A percentile compares a stretch with the other conserved stretches of the same genome.
phyloP scores from a whole-genome alignment of 495 filamentous ascomycete genomes.

The Alectoria sarmentosa region DNA sequence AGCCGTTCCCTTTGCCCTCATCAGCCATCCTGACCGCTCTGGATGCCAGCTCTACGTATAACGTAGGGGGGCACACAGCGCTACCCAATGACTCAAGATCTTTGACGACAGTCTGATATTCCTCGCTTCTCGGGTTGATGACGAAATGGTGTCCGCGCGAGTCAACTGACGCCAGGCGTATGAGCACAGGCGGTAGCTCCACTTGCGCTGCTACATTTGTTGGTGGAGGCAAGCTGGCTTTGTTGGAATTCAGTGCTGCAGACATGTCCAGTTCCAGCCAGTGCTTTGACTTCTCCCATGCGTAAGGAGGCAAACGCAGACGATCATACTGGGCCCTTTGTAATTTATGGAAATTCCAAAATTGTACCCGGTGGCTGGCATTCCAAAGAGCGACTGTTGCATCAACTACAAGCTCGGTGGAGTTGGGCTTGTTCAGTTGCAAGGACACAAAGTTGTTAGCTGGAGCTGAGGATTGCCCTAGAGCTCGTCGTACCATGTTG shows the following conservation, averaged over 20 bases:
- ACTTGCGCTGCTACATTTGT: neutral
- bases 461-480: constrained; percentile 15
- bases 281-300: constrained; percentile 32
- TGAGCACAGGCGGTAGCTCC: constrained; percentile 1
- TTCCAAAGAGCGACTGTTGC: constrained; percentile 32
- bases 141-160: constrained; percentile 16
- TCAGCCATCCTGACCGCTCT: constrained; percentile 6
- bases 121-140: constrained; percentile 17
- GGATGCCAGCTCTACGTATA: constrained; percentile 18
- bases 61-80: constrained; percentile 9
- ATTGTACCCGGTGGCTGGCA: constrained; percentile 25
- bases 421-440: constrained; percentile 15
- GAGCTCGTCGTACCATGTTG: constrained; percentile 29
- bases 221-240: neutral
- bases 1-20: neutral
- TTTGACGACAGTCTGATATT: constrained; percentile 15
- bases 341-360: constrained; percentile 31
- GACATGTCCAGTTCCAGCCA: constrained; percentile 29
- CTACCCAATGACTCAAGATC: constrained; percentile 8
- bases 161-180: constrained; percentile 1
- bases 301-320: constrained; percentile 34
- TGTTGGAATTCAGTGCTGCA: neutral
- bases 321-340: constrained; percentile 17
- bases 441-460: constrained; percentile 17
- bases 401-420: constrained; percentile 19